These are phyloP conservation scores for Acorus calamus DNA, from an alignment of 106 monocot genomes.

Conservation along the genomic window DNA sequence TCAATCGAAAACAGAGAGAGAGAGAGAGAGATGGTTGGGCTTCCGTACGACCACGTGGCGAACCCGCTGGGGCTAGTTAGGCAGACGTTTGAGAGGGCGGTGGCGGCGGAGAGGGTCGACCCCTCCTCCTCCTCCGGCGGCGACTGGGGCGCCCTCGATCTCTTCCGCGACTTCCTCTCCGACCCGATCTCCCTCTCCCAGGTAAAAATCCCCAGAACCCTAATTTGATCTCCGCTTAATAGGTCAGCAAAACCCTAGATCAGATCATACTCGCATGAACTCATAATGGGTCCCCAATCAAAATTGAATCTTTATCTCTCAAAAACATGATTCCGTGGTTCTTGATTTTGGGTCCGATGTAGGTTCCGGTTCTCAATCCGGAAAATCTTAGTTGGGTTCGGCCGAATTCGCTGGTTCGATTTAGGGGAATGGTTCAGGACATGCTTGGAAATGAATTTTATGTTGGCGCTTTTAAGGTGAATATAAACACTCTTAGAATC, in stretches of 20 bases:
- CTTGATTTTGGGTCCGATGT: neutral
- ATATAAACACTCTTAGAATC: too few species aligned
- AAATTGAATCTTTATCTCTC: neutral
- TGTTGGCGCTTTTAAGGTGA: slow-evolving; percentile 80
- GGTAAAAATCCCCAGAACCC: slow-evolving; percentile 18
- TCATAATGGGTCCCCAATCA: neutral
- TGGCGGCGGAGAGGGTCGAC: slow-evolving; percentile 11
- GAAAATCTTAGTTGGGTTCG: slow-evolving; percentile 40
- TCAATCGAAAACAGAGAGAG: slow-evolving; percentile 12
- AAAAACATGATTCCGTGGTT: neutral
- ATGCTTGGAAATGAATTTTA: slow-evolving; percentile 86
- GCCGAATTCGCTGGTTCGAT: slow-evolving; percentile 80
- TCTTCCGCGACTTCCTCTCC: slow-evolving; percentile 74
- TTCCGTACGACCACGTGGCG: slow-evolving; percentile 51
- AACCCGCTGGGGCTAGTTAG: slow-evolving; percentile 90
- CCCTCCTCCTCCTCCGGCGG: slow-evolving; percentile 22
- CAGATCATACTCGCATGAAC: too few species aligned
- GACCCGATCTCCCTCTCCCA: slow-evolving; percentile 47
- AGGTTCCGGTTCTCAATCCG: slow-evolving; percentile 73
- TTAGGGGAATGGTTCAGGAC: slow-evolving; percentile 95
- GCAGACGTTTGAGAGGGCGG: slow-evolving; percentile 67
- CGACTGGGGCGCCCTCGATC: slow-evolving; percentile 82
- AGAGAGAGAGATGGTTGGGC: slow-evolving; percentile 54
- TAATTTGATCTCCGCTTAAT: neutral
- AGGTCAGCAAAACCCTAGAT: neutral